These are phyloP conservation scores for Rhodotorula sp. DNA, from an alignment of 1,284 basidiomycete species.

Conservation along the genomic window DNA sequence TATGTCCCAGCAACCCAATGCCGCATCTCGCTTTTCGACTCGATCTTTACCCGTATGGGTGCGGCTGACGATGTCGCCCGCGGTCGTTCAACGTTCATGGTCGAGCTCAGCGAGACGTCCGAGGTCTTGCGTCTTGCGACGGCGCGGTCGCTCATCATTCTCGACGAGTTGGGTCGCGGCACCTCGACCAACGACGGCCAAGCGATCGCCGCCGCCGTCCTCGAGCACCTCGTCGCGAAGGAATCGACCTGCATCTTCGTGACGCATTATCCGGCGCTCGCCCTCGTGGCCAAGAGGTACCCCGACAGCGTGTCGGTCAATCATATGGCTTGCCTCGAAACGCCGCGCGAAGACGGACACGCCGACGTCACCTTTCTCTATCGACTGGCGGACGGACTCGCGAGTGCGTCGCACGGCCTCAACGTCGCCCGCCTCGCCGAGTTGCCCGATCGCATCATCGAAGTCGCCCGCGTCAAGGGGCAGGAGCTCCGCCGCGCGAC, in stretches of 20 bases:
- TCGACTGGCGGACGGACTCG: slow-evolving; percentile 66
- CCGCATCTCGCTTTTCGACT: slow-evolving; percentile 73
- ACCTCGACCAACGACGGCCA: slow-evolving; percentile 81
- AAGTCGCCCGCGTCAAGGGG: slow-evolving; percentile 23
- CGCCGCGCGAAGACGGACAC: slow-evolving; percentile 56
- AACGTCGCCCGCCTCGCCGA: slow-evolving; percentile 41
- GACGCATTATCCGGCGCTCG: slow-evolving; percentile 73
- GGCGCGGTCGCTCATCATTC: slow-evolving; percentile 57
- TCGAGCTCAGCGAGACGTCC: slow-evolving; percentile 90
- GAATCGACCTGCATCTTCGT: slow-evolving; percentile 86
- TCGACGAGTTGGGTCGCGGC: slow-evolving; percentile 69
- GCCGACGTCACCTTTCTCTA: slow-evolving; percentile 77
- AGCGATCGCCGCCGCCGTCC: slow-evolving; percentile 72
- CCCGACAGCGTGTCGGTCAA: slow-evolving; percentile 61
- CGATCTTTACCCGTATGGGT: slow-evolving; percentile 68
- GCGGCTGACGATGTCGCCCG: slow-evolving; percentile 81
- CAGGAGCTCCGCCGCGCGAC: slow-evolving; percentile 18
- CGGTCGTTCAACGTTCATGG: slow-evolving; percentile 69
- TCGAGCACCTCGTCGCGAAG: slow-evolving; percentile 67
- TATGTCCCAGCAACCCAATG: slow-evolving; percentile 68
- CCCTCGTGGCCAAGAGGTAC: slow-evolving; percentile 21
- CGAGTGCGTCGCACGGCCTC: slow-evolving; percentile 65
- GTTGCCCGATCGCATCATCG: slow-evolving; percentile 25
- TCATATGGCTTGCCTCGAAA: slow-evolving; percentile 80
- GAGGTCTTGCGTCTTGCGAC: slow-evolving; percentile 65